phyloP scores from a whole-genome alignment of 495 filamentous ascomycete genomes.

The Saxophila tyrrhenica region DNA sequence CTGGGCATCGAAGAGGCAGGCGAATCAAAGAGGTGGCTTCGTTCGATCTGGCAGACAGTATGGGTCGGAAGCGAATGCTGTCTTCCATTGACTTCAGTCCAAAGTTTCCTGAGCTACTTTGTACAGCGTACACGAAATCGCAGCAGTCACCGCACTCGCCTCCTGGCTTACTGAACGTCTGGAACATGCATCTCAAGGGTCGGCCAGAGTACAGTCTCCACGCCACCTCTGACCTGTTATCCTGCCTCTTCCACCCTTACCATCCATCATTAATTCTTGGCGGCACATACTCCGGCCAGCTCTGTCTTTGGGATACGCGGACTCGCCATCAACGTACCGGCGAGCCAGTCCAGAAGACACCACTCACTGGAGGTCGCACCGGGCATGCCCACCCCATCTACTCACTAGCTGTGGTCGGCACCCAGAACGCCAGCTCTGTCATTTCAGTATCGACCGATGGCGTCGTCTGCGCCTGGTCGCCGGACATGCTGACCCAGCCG shows the following conservation, averaged over 20 bases:
- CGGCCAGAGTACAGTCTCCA: conserved; percentile 94
- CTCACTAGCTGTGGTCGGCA: conserved; percentile 86
- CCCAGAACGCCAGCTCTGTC: conserved; percentile 97
- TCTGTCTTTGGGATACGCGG: conserved; percentile 96
- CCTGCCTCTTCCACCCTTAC: conserved; percentile 93
- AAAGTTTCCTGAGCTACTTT: conserved; percentile 85
- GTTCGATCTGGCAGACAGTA: conserved; percentile 78
- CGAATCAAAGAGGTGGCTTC: conserved; percentile 78
- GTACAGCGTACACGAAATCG: conserved; percentile 94
- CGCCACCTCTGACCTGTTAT: conserved; percentile 87
- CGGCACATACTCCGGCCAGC: conserved; percentile 90
- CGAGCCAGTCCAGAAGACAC: conserved; percentile 87
- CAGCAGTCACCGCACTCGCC: conserved; percentile 90
- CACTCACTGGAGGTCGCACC: conserved; percentile 69
- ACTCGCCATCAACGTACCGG: conserved; percentile 46
- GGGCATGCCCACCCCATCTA: conserved; percentile 91
- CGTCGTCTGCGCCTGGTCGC: conserved; percentile 88
- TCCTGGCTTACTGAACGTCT: conserved; percentile 87
- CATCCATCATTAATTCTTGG: conserved; percentile 93
- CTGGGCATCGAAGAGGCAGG: conserved; percentile 60
- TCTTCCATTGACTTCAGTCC: conserved; percentile 86
- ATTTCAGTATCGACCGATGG: conserved; percentile 93
- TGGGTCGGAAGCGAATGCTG: conserved; percentile 96
- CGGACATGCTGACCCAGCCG: conserved; percentile 93
- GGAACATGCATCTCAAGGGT: conserved; percentile 89